A percentile compares a stretch with the other conserved stretches of the same genome.
Evolutionary conservation across 768 basidiomycete genomes (phyloP).

Genomic region (Lactifluus piperatus): DNA sequence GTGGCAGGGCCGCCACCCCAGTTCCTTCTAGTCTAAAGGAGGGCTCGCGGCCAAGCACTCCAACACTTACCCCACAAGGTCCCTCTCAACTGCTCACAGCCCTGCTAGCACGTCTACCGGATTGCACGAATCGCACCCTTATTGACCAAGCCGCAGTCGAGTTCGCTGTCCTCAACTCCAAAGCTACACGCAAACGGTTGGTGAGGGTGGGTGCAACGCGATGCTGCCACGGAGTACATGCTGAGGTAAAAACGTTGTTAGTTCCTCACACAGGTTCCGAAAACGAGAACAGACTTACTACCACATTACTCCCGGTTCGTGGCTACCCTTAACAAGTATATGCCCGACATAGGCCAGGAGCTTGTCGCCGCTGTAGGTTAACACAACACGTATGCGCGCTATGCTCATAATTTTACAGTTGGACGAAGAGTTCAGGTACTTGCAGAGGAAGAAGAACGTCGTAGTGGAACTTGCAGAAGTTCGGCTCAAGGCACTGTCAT

Average conservation of each 20-base stretch:
- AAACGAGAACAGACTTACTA: conserved; percentile 80
- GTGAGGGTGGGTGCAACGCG: conserved; percentile 49
- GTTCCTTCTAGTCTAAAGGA: conserved; percentile 58
- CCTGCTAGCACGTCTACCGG: conserved; percentile 82
- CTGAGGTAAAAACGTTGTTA: conserved; percentile 25
- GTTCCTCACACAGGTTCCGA: conserved; percentile 78
- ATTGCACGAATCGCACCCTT: conserved; percentile 82
- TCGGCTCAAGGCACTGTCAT: conserved; percentile 59
- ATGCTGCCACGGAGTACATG: background rate
- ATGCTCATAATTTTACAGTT: conserved; percentile 41
- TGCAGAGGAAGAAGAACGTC: conserved; percentile 90
- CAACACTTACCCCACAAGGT: conserved; percentile 74
- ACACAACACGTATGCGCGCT: background rate
- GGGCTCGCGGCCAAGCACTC: conserved; percentile 44
- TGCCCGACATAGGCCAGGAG: conserved; percentile 88
- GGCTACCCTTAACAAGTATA: conserved; percentile 81
- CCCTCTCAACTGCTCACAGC: conserved; percentile 91
- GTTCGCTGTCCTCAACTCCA: conserved; percentile 94
- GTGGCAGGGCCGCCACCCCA: conserved; percentile 43
- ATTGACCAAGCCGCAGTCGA: conserved; percentile 94
- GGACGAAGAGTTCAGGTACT: conserved; percentile 93
- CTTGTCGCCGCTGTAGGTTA: conserved; percentile 64
- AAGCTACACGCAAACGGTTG: conserved; percentile 87
- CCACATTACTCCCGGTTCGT: conserved; percentile 90
- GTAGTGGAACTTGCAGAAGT: conserved; percentile 84